Percentiles rank a stretch among this genome's conserved stretches.
phyloP scores from a whole-genome alignment of 2,329 filamentous ascomycete genomes.

The Ceratocystis harringtonii region DNA sequence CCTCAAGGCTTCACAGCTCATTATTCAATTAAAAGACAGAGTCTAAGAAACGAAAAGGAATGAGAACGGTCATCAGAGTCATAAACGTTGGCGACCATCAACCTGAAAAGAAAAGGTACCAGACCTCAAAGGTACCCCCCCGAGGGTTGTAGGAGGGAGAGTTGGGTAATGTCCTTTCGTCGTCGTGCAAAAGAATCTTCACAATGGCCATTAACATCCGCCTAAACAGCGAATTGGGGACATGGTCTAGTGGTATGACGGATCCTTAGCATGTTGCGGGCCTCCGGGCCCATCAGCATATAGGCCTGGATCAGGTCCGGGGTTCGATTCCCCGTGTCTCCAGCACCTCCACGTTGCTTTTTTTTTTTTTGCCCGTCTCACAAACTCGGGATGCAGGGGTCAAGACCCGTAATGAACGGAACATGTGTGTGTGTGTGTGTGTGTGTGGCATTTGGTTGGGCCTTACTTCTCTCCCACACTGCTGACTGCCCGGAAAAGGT shows the following conservation, averaged over 20 bases:
- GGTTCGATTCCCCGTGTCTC: constrained; percentile 16
- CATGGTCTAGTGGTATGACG: constrained; percentile 9
- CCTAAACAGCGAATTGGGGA: background rate
- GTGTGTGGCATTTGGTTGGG: accelerated
- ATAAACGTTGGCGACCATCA: too few species aligned
- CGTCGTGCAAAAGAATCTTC: background rate
- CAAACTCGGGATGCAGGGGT: background rate
- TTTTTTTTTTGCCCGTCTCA: constrained; percentile 15
- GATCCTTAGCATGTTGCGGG: constrained; percentile 5
- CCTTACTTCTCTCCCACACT: accelerated
- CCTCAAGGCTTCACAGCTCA: too few species aligned
- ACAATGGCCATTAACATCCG: background rate
- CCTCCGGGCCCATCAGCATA: background rate
- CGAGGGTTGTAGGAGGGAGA: too few species aligned
- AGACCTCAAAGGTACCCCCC: too few species aligned
- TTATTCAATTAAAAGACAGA: too few species aligned
- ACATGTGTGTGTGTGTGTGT: too few species aligned
- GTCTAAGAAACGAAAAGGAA: too few species aligned
- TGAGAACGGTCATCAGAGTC: too few species aligned
- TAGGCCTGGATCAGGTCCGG: constrained; percentile 16
- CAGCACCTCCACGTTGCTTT: constrained; percentile 9
- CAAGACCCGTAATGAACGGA: background rate
- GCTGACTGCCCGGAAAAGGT: too few species aligned
- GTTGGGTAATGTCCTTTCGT: too few species aligned
- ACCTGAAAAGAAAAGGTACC: too few species aligned